Base-by-base conservation (phyloP, 345 rosid genomes). In the Salix exigua region DNA sequence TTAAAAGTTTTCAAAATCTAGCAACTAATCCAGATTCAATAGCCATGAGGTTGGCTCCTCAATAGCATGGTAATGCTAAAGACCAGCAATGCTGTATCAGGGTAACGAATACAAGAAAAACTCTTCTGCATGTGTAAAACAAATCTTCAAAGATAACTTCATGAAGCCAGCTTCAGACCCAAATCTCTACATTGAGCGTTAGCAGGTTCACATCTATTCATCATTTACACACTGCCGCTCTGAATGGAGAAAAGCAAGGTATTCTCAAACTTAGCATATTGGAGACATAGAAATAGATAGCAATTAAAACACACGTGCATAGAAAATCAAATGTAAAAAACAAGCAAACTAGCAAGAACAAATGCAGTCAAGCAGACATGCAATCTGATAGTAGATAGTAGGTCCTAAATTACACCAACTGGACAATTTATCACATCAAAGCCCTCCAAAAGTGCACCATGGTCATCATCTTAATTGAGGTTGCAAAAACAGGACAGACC, bases 211-310 rank as follows among this genome's bases (percentile, higher is more conserved):
- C 28, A 31, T 40, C 70, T 88, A 89, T 37, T 79, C 89, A 46
- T 92, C 97, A 80, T 89, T 80, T 33, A 91, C 88, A 82, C 97
- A 93, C 78, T 91, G 78, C 26, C 97, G 90, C 87, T 95, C 97
- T 93, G 91, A 65, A 83, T 50, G 31, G 68, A 73, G 37, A 80
- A 75, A 77, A 67, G 28, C 64, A 68, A 9, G 66, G 19, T 6
- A 48, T 53, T 16, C 13, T 72, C 35, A 72, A 77, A 64, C 55
- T 35, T 61, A 30, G 70, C 17, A 55, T 58, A 51, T 18, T 71
- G 63, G 65, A 37, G 33, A 64, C 26, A 80, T 28, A 55, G 1
- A 71, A 1, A 66, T 21, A 73, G 7, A 76, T 14, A 42, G 78
- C 53, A 72, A 31, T 33, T 50, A 21, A 38, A 62, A 71, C 44